Evolutionary conservation across 345 rosid genomes (phyloP).

Genomic region (Euphorbia pulcherrima): DNA sequence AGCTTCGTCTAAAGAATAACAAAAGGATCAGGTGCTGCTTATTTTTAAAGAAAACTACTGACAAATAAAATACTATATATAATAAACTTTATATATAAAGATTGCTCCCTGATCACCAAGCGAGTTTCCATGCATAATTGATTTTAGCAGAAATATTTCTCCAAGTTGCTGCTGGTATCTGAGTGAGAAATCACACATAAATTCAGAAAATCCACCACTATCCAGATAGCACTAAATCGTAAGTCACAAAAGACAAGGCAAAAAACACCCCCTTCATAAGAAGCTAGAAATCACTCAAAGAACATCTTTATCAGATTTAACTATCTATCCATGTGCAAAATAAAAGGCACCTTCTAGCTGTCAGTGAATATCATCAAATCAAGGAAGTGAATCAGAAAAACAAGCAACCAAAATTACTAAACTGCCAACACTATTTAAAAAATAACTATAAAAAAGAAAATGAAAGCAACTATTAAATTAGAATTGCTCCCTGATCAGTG

Average conservation of each 20-base stretch:
- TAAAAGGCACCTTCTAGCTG: neutral
- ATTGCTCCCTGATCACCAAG: neutral
- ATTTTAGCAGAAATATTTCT: neutral
- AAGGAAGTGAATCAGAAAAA: neutral
- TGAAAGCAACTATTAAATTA: neutral
- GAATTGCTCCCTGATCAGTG: neutral
- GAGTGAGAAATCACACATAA: too few relatives aligned
- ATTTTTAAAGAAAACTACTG: too few relatives aligned
- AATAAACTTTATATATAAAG: too few relatives aligned
- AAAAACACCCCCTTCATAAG: too few relatives aligned
- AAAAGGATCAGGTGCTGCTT: neutral
- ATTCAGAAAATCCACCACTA: too few relatives aligned
- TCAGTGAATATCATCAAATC: neutral
- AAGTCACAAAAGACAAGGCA: too few relatives aligned
- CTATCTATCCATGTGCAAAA: neutral
- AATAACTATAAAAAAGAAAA: neutral
- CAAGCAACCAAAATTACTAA: neutral
- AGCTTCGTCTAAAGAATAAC: neutral
- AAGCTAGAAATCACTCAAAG: too few relatives aligned
- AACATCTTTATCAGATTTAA: too few relatives aligned
- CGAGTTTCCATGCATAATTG: neutral
- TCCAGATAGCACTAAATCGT: too few relatives aligned
- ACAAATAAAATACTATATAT: too few relatives aligned
- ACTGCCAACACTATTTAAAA: neutral
- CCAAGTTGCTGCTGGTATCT: neutral